Evolutionary conservation across 2,329 filamentous ascomycete species (phyloP).

Genomic region (Ceratocystis cacaofunesta): DNA sequence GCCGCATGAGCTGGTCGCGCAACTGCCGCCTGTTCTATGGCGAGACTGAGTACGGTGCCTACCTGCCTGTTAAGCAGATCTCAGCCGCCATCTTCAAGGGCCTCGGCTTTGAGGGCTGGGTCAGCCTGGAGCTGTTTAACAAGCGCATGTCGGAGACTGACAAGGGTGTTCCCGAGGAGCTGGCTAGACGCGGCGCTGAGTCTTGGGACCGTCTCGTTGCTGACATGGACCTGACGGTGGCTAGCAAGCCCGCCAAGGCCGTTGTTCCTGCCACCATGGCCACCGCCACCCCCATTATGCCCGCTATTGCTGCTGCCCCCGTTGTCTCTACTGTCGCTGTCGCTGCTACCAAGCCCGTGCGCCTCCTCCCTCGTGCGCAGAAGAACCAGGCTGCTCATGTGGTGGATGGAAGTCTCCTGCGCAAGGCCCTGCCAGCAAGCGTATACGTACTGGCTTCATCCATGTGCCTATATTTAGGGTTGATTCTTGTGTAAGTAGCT

Average conservation of each 20-base stretch:
- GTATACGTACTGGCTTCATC: slow-evolving; percentile 10
- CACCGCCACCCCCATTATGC: not conserved
- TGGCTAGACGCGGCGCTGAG: slow-evolving; percentile 39
- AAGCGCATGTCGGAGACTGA: slow-evolving; percentile 39
- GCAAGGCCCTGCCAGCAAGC: slow-evolving; percentile 2
- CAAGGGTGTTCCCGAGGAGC: slow-evolving; percentile 34
- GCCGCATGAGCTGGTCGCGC: slow-evolving; percentile 60
- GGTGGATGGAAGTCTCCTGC: not conserved
- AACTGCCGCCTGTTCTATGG: slow-evolving; percentile 48
- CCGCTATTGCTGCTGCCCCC: not conserved
- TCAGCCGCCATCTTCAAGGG: slow-evolving; percentile 46
- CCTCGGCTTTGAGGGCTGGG: slow-evolving; percentile 52
- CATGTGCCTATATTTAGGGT: slow-evolving; percentile 7
- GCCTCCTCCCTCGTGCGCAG: not conserved
- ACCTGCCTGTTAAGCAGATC: slow-evolving; percentile 50
- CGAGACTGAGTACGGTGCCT: slow-evolving; percentile 47
- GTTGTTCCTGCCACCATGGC: not conserved
- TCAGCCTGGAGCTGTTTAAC: slow-evolving; percentile 59
- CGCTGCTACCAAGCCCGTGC: not conserved
- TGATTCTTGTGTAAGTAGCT: slow-evolving; percentile 10
- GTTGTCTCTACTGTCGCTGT: not conserved
- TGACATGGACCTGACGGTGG: slow-evolving; percentile 23
- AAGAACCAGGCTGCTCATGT: not conserved
- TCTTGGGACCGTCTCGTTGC: slow-evolving; percentile 35
- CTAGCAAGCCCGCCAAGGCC: not conserved